phyloP scores from a whole-genome alignment of 805 yeast genomes.

The Tetrapisispora arboricola region DNA sequence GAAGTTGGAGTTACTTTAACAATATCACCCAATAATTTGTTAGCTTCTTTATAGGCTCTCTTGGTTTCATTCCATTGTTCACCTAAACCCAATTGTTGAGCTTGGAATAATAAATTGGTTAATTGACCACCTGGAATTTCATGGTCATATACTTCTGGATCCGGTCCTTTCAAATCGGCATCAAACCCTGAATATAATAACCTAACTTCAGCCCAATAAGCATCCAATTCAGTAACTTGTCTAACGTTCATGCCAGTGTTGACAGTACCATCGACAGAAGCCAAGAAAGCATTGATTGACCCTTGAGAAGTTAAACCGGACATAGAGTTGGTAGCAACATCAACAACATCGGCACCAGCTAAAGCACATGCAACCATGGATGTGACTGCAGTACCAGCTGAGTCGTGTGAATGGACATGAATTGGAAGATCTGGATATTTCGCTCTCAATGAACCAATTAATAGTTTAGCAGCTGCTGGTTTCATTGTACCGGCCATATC shows the following conservation, averaged over 20 bases:
- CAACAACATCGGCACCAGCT: conserved; percentile 98
- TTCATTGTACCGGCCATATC: conserved; percentile 99
- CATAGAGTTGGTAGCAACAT: conserved; percentile 93
- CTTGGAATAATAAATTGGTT: conserved; percentile 96
- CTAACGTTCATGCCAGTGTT: conserved; percentile 60
- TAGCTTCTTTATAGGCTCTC: conserved; percentile 87
- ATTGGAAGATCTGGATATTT: conserved; percentile 90
- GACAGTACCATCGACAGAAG: conserved; percentile 81
- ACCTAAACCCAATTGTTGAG: conserved; percentile 97
- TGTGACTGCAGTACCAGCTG: conserved; percentile 99
- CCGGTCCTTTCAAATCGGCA: conserved; percentile 98
- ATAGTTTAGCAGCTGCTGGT: conserved; percentile 81
- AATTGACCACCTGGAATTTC: conserved; percentile 99
- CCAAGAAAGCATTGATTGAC: conserved; percentile 82
- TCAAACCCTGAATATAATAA: conserved; percentile 92
- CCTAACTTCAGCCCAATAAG: conserved; percentile 99
- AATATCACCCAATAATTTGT: conserved; percentile 83
- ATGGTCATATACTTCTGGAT: conserved; percentile 96
- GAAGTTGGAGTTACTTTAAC: conserved; percentile 99
- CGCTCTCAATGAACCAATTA: conserved; percentile 72
- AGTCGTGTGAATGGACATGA: conserved; percentile 98
- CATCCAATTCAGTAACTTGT: conserved; percentile 72
- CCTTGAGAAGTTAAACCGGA: conserved; percentile 99
- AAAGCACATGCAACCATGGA: conserved; percentile 88
- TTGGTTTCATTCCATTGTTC: conserved; percentile 95